phyloP scores from a whole-genome alignment of 352 stramenopile species.

The Pythium aquatile region DNA sequence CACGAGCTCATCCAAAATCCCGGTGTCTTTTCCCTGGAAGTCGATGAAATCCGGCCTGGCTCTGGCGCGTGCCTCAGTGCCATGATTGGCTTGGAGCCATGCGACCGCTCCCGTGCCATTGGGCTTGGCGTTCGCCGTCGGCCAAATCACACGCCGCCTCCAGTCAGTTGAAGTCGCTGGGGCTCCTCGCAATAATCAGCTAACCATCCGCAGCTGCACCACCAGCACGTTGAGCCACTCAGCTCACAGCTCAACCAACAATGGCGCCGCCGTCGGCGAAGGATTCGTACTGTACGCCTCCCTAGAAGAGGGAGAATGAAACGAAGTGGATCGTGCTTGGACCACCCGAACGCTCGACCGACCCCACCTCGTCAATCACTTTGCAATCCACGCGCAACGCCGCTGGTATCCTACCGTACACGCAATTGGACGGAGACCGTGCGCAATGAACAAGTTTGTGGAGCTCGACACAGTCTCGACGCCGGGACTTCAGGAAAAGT shows the following conservation, averaged over 20 bases:
- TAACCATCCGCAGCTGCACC: not conserved
- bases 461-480: slow-evolving; percentile 2
- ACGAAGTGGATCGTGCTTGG: not conserved
- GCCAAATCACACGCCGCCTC: not conserved
- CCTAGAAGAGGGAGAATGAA: not conserved
- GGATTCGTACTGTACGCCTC: no score
- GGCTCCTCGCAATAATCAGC: not conserved
- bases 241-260: not conserved
- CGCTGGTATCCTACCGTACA: not conserved
- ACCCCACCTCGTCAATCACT: not conserved
- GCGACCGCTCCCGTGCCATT: not conserved
- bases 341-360: not conserved
- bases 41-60: not conserved
- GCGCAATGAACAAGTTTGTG: not conserved
- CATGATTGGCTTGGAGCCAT: slow-evolving; percentile 3
- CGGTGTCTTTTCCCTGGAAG: not conserved
- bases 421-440: not conserved
- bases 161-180: slow-evolving; percentile 3
- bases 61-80: not conserved
- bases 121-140: not conserved
- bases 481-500: slow-evolving; percentile 1
- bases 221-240: not conserved
- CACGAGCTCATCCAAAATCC: no score
- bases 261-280: not conserved
- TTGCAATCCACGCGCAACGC: not conserved